Conservation (phyloP, 1,284 basidiomycete species). For the Stygiomarasmius scandens region DNA sequence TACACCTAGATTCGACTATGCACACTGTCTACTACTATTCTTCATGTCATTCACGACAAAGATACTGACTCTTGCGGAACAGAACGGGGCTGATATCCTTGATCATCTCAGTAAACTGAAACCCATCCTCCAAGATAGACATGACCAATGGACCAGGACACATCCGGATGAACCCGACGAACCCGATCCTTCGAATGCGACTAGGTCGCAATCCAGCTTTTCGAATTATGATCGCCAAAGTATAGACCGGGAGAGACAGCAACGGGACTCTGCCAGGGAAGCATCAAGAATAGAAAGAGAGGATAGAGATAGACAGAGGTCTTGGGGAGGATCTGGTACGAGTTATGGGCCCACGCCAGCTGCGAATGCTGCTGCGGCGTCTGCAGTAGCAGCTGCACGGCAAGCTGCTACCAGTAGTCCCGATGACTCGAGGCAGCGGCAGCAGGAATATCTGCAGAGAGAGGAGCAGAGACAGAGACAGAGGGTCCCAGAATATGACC, state of each 20-base stretch:
- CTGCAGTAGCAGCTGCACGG: constrained; percentile 25
- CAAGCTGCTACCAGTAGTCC: constrained; percentile 23
- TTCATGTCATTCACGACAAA: background rate
- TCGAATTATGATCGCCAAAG: background rate
- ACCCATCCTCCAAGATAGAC: constrained; percentile 51
- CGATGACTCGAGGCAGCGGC: constrained; percentile 6
- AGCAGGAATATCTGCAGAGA: constrained; percentile 25
- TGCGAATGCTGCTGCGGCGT: background rate
- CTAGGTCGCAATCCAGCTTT: background rate
- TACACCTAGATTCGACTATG: background rate
- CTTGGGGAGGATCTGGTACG: background rate
- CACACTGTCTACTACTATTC: background rate
- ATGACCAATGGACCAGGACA: constrained; percentile 47
- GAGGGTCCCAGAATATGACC: constrained; percentile 19
- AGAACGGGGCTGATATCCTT: constrained; percentile 76
- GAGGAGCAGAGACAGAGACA: constrained; percentile 36
- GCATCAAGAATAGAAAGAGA: background rate
- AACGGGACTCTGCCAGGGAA: constrained; percentile 25
- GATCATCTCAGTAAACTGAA: constrained; percentile 53
- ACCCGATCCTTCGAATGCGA: constrained; percentile 1
- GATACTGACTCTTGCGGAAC: constrained; percentile 2
- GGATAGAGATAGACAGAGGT: background rate
- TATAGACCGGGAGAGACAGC: constrained; percentile 10
- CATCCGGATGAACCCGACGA: constrained; percentile 28
- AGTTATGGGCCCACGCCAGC: background rate